A percentile compares a stretch with the other conserved stretches of the same genome.
These are phyloP conservation scores for Rhynchosporium graminicola DNA, from an alignment of 2,329 filamentous ascomycete genomes.

Conservation along the genomic window DNA sequence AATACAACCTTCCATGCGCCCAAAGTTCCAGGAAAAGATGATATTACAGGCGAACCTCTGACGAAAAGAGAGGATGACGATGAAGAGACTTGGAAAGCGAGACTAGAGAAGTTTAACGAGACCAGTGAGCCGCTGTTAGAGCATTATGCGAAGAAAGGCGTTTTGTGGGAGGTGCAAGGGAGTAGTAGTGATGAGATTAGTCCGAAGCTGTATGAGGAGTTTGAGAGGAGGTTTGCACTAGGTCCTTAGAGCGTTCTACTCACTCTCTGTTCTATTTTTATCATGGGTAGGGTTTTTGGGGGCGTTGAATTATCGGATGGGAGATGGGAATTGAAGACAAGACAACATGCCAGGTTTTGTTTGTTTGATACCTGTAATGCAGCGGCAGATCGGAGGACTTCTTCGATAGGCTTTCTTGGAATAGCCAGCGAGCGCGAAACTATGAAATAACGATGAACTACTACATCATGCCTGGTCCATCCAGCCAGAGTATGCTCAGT, in stretches of 20 bases:
- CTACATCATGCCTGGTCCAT: too few relatives aligned
- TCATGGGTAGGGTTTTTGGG: neutral
- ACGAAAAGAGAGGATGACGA: constrained; percentile 84
- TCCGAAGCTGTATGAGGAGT: constrained; percentile 82
- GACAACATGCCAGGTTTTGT: neutral
- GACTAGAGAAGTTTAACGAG: constrained; percentile 83
- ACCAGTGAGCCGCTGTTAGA: constrained; percentile 82
- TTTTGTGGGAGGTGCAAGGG: constrained; percentile 84
- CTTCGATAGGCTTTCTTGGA: too few relatives aligned
- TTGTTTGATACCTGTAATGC: constrained; percentile 14
- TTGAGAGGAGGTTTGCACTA: constrained; percentile 70
- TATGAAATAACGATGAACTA: too few relatives aligned
- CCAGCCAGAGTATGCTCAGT: too few relatives aligned
- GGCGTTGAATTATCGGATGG: constrained; percentile 4
- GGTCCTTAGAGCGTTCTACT: constrained; percentile 10
- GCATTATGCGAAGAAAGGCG: constrained; percentile 82
- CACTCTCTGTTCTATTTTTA: neutral
- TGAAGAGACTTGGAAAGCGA: constrained; percentile 79
- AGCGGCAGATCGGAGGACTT: too few relatives aligned
- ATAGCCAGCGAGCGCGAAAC: too few relatives aligned
- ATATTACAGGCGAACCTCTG: constrained; percentile 85
- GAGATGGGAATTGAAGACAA: neutral
- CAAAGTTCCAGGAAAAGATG: constrained; percentile 76
- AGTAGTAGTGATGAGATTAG: constrained; percentile 93
- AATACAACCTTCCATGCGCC: constrained; percentile 93